phyloP scores from a whole-genome alignment of 1,139 yeast species.

The Magnusiomyces paraingens region DNA sequence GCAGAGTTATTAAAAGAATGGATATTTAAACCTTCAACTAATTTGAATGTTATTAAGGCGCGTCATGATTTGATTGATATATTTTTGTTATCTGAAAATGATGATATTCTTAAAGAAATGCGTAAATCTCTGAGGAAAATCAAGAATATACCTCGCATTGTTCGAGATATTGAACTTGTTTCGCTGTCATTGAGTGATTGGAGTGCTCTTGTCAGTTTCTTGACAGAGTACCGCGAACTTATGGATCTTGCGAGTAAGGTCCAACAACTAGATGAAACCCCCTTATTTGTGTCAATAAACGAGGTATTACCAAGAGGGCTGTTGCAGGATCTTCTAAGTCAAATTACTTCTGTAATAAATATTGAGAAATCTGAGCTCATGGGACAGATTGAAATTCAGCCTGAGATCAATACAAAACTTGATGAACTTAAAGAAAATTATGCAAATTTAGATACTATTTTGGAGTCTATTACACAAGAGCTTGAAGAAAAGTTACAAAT shows the following conservation, averaged over 20 bases:
- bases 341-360: conserved; percentile 31
- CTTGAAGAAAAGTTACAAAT: conserved; percentile 25
- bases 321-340: conserved; percentile 14
- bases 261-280: conserved; percentile 3
- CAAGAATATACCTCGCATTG: conserved; percentile 28
- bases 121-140: conserved; percentile 24
- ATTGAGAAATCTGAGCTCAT: conserved; percentile 33
- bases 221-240: conserved; percentile 10
- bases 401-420: conserved; percentile 31
- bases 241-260: conserved; percentile 13
- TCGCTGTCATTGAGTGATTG: conserved; percentile 28
- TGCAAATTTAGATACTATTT: conserved; percentile 34
- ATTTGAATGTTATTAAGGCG: conserved; percentile 24
- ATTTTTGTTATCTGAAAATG: conserved; percentile 23
- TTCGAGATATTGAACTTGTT: conserved; percentile 29
- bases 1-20: conserved; percentile 31
- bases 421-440: conserved; percentile 26
- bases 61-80: conserved; percentile 31
- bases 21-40: conserved; percentile 34
- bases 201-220: conserved; percentile 26
- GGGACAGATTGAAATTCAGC: conserved; percentile 31
- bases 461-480: conserved; percentile 31
- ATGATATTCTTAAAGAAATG: conserved; percentile 18
- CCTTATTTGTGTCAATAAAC: neutral
- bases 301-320: conserved; percentile 16